Percentiles rank a stretch among this genome's conserved stretches.
Evolutionary conservation across 2,329 filamentous ascomycete species (phyloP).

Genomic region (Venturia carpophila): DNA sequence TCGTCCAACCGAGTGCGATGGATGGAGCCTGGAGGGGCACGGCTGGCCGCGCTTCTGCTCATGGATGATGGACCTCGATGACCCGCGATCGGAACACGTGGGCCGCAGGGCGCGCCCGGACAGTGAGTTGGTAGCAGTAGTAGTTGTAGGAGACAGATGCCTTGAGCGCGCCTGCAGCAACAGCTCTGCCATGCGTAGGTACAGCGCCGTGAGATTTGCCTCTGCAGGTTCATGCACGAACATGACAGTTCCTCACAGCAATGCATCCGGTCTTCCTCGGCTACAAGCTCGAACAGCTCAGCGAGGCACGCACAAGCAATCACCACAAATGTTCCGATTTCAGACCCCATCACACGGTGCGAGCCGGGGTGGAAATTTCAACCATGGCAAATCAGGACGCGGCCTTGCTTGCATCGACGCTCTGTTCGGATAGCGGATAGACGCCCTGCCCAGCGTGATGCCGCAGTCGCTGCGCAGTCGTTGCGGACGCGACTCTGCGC

Average conservation of each 20-base stretch:
- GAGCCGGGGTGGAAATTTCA: not conserved
- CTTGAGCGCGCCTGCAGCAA: not conserved
- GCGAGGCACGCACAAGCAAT: constrained; percentile 4
- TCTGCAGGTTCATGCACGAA: not conserved
- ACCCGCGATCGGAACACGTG: not conserved
- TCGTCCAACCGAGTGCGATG: not conserved
- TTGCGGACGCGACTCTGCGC: not conserved
- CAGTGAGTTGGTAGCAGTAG: too few species aligned
- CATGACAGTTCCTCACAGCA: not conserved
- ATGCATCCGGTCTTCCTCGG: not conserved
- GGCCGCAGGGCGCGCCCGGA: too few species aligned
- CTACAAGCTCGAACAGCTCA: not conserved
- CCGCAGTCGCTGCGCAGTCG: not conserved
- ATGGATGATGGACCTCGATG: too few species aligned
- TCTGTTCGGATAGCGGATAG: not conserved
- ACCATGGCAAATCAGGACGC: not conserved
- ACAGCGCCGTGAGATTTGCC: not conserved
- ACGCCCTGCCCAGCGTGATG: not conserved
- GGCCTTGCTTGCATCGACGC: not conserved
- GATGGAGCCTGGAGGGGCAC: not conserved
- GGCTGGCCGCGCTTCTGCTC: not conserved
- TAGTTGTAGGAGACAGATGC: not conserved
- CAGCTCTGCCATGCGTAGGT: not conserved
- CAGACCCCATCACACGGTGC: constrained; percentile 6
- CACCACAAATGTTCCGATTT: not conserved